Conservation (phyloP, 1,284 basidiomycete genomes). For the Caloboletus inedulis region DNA sequence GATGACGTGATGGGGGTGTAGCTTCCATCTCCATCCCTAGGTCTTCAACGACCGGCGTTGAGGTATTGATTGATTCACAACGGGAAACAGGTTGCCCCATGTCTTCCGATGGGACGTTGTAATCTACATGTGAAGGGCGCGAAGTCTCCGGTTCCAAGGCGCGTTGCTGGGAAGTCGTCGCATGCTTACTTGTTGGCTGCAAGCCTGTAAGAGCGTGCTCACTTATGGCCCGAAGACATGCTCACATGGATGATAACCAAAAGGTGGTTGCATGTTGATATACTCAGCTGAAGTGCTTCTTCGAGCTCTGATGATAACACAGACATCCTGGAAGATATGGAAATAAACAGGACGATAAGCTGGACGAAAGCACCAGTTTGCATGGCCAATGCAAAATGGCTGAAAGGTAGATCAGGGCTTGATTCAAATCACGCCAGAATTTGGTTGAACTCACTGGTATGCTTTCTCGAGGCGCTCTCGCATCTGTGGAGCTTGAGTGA, state of each 20-base stretch:
- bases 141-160: neutral
- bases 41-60: neutral
- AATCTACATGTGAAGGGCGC: neutral
- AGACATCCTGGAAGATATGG: slow-evolving; percentile 57
- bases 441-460: slow-evolving; percentile 42
- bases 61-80: neutral
- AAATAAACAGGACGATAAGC: slow-evolving; percentile 55
- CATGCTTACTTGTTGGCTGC: slow-evolving; percentile 16
- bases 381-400: slow-evolving; percentile 59
- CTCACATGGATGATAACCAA: slow-evolving; percentile 28
- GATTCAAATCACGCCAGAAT: neutral
- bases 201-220: slow-evolving; percentile 8
- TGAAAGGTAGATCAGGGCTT: slow-evolving; percentile 27
- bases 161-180: neutral
- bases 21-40: neutral
- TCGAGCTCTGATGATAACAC: slow-evolving; percentile 46
- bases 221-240: neutral
- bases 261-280: slow-evolving; percentile 29
- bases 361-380: slow-evolving; percentile 71
- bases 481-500: slow-evolving; percentile 40
- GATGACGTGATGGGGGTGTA: neutral
- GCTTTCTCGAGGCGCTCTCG: slow-evolving; percentile 44
- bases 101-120: slow-evolving; percentile 15
- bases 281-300: slow-evolving; percentile 35
- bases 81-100: slow-evolving; percentile 11